Evolutionary conservation across 1,139 yeast species (phyloP).

Genomic region (Hanseniaspora uvarum): DNA sequence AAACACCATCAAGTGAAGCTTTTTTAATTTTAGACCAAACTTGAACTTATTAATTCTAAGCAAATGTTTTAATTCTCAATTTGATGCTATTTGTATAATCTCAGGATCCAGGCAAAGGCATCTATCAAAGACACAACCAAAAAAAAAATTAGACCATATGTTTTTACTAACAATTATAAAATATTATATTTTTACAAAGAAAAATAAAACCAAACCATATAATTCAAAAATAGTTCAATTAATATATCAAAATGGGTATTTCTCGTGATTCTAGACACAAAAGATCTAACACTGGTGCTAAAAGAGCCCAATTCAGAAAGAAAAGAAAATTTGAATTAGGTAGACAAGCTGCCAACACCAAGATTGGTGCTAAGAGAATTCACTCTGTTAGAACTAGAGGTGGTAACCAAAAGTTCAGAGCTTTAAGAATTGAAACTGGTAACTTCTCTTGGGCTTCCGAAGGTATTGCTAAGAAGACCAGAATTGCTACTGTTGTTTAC

Average conservation of each 20-base stretch:
- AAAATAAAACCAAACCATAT: slow-evolving; percentile 1
- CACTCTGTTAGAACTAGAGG: slow-evolving; percentile 99
- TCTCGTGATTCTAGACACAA: slow-evolving; percentile 99
- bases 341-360: slow-evolving; percentile 99
- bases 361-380: slow-evolving; percentile 97
- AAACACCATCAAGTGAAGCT: neutral
- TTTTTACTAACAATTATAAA: slow-evolving; percentile 16
- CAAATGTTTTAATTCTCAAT: too few relatives aligned
- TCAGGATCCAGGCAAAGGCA: neutral
- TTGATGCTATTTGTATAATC: neutral
- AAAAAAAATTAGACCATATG: neutral
- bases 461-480: slow-evolving; percentile 97
- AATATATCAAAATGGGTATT: slow-evolving; percentile 73
- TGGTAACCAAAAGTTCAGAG: slow-evolving; percentile 99
- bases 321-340: slow-evolving; percentile 99
- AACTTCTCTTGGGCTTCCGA: slow-evolving; percentile 99
- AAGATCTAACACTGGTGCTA: slow-evolving; percentile 99
- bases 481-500: slow-evolving; percentile 95
- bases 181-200: neutral
- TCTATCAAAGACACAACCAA: neutral
- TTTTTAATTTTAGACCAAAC: too few relatives aligned
- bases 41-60: too few relatives aligned
- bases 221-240: slow-evolving; percentile 18
- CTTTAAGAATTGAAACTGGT: slow-evolving; percentile 98
- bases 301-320: slow-evolving; percentile 99